Percentiles rank a stretch among this genome's conserved stretches.
Conservation (phyloP, 805 yeast genomes). For the Zygosaccharomyces pseudorouxii region DNA sequence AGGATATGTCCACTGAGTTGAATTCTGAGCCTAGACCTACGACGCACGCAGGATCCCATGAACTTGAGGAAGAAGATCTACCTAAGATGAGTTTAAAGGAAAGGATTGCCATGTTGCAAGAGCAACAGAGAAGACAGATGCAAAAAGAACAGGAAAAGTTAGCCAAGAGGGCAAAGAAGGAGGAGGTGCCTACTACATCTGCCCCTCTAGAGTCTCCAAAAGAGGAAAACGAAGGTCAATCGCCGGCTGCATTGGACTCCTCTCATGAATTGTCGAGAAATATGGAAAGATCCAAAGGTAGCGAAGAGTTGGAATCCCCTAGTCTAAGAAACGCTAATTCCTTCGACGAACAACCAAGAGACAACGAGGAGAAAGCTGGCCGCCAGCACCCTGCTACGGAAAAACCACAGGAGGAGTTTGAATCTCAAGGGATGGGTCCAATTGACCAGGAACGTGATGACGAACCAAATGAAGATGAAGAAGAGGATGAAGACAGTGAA, state of each 20-base stretch:
- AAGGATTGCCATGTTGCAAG: slow-evolving; percentile 77
- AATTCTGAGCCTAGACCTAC: slow-evolving; percentile 18
- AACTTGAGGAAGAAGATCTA: slow-evolving; percentile 46
- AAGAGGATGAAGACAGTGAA: slow-evolving; percentile 45
- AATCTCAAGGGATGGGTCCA: background rate
- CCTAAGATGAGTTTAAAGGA: slow-evolving; percentile 84
- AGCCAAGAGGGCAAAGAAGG: slow-evolving; percentile 46
- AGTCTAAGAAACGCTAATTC: background rate
- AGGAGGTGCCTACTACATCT: background rate
- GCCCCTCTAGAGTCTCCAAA: background rate
- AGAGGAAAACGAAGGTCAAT: background rate
- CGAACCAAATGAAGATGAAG: slow-evolving; percentile 36
- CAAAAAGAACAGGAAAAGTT: slow-evolving; percentile 61
- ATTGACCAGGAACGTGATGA: background rate
- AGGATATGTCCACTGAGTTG: background rate
- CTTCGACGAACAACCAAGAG: background rate
- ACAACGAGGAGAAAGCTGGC: background rate
- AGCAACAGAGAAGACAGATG: slow-evolving; percentile 75
- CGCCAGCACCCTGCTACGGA: background rate
- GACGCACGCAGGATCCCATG: slow-evolving; percentile 22
- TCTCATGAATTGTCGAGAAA: background rate
- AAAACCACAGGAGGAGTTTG: background rate
- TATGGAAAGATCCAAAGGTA: background rate
- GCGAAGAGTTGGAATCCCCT: background rate
- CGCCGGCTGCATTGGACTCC: background rate